phyloP scores from a whole-genome alignment of 2,329 filamentous ascomycete genomes.

The Ceratocystis albifundus region DNA sequence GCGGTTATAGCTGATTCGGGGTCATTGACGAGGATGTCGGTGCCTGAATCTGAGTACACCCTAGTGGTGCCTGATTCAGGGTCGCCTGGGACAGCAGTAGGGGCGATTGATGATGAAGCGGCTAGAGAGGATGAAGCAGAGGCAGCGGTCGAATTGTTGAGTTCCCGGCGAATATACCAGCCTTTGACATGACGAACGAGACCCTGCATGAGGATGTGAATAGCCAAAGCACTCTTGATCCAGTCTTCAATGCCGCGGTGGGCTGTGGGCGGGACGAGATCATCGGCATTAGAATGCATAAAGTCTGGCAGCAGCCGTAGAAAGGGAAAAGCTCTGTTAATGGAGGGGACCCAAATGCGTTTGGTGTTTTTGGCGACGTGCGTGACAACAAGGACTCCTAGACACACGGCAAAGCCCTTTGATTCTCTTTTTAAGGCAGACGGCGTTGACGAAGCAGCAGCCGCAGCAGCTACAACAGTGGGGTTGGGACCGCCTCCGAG shows the following conservation, averaged over 20 bases:
- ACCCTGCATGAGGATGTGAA: conserved; percentile 65
- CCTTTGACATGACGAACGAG: conserved; percentile 59
- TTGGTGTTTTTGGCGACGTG: conserved; percentile 19
- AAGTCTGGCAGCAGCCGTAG: conserved; percentile 19
- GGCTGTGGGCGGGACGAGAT: background rate
- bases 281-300: conserved; percentile 15
- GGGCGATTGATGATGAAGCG: background rate
- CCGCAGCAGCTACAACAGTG: conserved; percentile 31
- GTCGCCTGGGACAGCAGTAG: conserved; percentile 28
- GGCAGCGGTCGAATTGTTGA: conserved; percentile 36
- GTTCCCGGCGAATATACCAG: conserved; percentile 52
- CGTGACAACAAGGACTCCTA: conserved; percentile 14
- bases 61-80: conserved; percentile 20
- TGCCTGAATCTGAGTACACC: conserved; percentile 15
- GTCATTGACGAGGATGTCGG: conserved; percentile 24
- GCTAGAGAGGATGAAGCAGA: background rate
- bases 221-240: conserved; percentile 56
- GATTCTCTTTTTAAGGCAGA: conserved; percentile 49
- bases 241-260: conserved; percentile 31
- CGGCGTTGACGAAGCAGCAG: conserved; percentile 2
- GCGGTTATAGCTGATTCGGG: conserved; percentile 31
- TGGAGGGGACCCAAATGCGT: conserved; percentile 18
- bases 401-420: conserved; percentile 31
- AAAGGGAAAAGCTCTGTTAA: conserved; percentile 13
- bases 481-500: conserved; percentile 50